phyloP scores from a whole-genome alignment of 2,329 filamentous ascomycete genomes.

The Diaporthe sp. region DNA sequence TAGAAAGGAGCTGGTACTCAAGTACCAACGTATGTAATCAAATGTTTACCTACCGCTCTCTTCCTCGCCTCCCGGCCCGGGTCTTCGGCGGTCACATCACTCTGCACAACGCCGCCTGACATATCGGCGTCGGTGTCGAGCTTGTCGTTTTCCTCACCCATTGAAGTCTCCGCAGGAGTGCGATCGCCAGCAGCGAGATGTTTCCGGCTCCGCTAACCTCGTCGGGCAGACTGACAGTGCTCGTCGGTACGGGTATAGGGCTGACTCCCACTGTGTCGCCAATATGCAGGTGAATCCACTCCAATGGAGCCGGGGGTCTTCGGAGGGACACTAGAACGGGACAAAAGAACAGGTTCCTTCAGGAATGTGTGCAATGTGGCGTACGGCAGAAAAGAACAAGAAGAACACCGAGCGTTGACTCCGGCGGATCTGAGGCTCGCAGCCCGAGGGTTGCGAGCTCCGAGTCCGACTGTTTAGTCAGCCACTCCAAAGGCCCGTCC shows the following conservation, averaged over 20 bases:
- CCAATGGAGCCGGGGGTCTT: background rate
- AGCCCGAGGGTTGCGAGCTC: conserved; percentile 24
- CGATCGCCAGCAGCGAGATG: background rate
- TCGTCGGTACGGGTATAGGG: background rate
- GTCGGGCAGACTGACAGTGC: background rate
- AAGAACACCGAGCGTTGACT: conserved; percentile 1
- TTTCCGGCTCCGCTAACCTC: background rate
- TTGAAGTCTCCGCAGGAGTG: background rate
- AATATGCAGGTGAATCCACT: background rate
- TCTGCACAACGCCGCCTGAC: background rate
- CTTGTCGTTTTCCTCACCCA: background rate
- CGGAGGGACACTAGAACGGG: background rate
- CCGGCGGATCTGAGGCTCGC: background rate
- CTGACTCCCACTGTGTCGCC: background rate
- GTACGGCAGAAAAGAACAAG: background rate
- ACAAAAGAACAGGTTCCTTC: background rate
- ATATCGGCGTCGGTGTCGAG: background rate
- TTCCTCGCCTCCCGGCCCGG: background rate
- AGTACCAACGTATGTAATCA: background rate
- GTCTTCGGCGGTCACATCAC: conserved; percentile 6
- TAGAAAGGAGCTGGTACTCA: background rate
- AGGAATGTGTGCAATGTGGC: background rate
- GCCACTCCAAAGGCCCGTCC: background rate
- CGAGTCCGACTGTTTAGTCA: background rate
- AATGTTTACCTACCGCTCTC: conserved; percentile 5